phyloP scores from a whole-genome alignment of 1,139 yeast genomes.

The Wickerhamiella infanticola region DNA sequence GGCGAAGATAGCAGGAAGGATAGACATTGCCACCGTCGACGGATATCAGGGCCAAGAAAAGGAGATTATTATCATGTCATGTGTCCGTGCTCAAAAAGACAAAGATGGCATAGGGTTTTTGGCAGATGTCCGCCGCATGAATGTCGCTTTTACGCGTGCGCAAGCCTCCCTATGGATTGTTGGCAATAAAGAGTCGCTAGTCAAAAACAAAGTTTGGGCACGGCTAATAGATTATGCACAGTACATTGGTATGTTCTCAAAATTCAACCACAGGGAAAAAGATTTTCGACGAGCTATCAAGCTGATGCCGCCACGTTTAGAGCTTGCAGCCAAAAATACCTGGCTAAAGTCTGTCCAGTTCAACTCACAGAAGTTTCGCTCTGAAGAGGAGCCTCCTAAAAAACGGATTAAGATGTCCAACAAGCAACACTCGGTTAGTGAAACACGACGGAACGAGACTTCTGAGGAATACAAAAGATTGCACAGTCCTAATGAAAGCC shows the following conservation, averaged over 20 bases:
- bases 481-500: no score
- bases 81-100: slow-evolving; percentile 50
- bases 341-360: no score
- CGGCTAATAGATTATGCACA: slow-evolving; percentile 47
- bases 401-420: no score
- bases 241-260: not conserved
- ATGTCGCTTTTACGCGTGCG: slow-evolving; percentile 34
- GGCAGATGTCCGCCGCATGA: slow-evolving; percentile 10
- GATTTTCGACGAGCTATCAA: not conserved
- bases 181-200: slow-evolving; percentile 57
- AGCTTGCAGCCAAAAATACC: no score
- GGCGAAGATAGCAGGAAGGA: slow-evolving; percentile 39
- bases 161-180: slow-evolving; percentile 82
- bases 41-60: slow-evolving; percentile 98
- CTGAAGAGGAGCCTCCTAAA: no score
- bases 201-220: slow-evolving; percentile 52
- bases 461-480: no score
- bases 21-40: slow-evolving; percentile 90
- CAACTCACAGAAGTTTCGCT: no score
- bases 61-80: slow-evolving; percentile 79
- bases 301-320: no score
- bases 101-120: slow-evolving; percentile 9
- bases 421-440: no score
- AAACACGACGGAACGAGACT: no score
- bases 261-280: not conserved